Evolutionary conservation across 257 asterid species (phyloP).

Genomic region (Fraxinus pennsylvanica): DNA sequence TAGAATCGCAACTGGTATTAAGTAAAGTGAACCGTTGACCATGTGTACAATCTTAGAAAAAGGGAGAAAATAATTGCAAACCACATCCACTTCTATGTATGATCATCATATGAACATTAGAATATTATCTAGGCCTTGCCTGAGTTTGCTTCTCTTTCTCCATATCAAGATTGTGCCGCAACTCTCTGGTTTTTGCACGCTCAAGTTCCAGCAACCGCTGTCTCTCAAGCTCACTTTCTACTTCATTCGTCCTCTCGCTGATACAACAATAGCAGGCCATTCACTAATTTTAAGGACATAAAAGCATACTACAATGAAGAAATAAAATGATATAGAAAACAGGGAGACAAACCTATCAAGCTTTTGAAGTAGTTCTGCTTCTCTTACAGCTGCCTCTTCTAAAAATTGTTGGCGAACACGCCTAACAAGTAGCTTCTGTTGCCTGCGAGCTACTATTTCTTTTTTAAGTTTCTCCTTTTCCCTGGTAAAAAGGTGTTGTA

Average conservation of each 20-base stretch:
- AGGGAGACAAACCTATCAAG: slow-evolving; percentile 64
- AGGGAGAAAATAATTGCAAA: slow-evolving; percentile 3
- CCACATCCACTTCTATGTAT: neutral
- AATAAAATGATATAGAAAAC: slow-evolving; percentile 15
- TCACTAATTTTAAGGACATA: slow-evolving; percentile 5
- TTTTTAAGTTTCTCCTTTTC: slow-evolving; percentile 78
- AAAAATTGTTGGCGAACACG: slow-evolving; percentile 68
- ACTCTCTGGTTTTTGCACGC: slow-evolving; percentile 86
- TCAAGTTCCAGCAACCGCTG: slow-evolving; percentile 80
- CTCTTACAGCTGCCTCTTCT: slow-evolving; percentile 88
- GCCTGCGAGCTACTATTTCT: slow-evolving; percentile 83
- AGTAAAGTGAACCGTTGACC: neutral
- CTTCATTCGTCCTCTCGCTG: slow-evolving; percentile 80
- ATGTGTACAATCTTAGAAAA: slow-evolving; percentile 2
- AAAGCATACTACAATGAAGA: slow-evolving; percentile 8
- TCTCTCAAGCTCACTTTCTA: slow-evolving; percentile 89
- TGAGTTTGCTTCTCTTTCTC: slow-evolving; percentile 96
- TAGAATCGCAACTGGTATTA: neutral
- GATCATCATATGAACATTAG: slow-evolving; percentile 10
- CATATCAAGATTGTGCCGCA: slow-evolving; percentile 85
- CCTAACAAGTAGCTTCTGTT: slow-evolving; percentile 69
- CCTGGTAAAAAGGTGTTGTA: slow-evolving; percentile 41
- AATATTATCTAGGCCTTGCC: slow-evolving; percentile 50
- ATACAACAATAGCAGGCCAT: slow-evolving; percentile 27
- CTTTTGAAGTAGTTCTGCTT: slow-evolving; percentile 84